phyloP scores from a whole-genome alignment of 495 filamentous ascomycete species.

The Margaritispora aquatica region DNA sequence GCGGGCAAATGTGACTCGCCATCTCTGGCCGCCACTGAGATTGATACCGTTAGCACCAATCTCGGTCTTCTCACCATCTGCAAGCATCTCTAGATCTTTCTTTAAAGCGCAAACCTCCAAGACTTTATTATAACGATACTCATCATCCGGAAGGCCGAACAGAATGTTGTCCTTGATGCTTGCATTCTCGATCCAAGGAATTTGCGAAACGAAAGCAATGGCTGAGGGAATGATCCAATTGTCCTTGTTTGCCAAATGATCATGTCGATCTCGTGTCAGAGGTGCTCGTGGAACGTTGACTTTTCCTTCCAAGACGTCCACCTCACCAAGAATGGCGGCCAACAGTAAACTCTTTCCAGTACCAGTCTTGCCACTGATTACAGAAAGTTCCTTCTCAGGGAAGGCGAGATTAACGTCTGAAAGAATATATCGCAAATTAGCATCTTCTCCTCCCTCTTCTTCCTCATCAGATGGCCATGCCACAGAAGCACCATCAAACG shows the following conservation, averaged over 20 bases:
- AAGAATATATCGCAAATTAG: slow-evolving; percentile 52
- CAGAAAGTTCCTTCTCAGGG: slow-evolving; percentile 60
- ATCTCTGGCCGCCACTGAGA: slow-evolving; percentile 76
- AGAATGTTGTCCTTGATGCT: slow-evolving; percentile 70
- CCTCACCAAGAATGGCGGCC: slow-evolving; percentile 59
- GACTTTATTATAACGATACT: slow-evolving; percentile 57
- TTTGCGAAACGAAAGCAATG: slow-evolving; percentile 75
- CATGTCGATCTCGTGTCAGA: slow-evolving; percentile 38
- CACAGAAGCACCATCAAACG: slow-evolving; percentile 62
- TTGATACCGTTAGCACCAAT: slow-evolving; percentile 82
- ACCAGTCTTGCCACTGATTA: slow-evolving; percentile 63
- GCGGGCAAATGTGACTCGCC: slow-evolving; percentile 72
- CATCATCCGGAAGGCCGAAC: slow-evolving; percentile 64
- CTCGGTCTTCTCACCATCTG: slow-evolving; percentile 70
- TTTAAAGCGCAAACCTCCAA: slow-evolving; percentile 62
- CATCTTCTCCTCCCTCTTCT: slow-evolving; percentile 35
- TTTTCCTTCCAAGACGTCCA: slow-evolving; percentile 45
- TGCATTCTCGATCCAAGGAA: slow-evolving; percentile 82
- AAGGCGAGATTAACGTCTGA: slow-evolving; percentile 58
- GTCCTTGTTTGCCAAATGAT: slow-evolving; percentile 49
- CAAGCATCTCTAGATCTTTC: slow-evolving; percentile 68
- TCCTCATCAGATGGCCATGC: slow-evolving; percentile 63
- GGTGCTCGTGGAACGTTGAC: slow-evolving; percentile 46
- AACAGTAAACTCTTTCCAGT: slow-evolving; percentile 63
- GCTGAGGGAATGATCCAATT: slow-evolving; percentile 66